Conservation (phyloP, 1,284 basidiomycete genomes). For the Tremellales sp. region DNA sequence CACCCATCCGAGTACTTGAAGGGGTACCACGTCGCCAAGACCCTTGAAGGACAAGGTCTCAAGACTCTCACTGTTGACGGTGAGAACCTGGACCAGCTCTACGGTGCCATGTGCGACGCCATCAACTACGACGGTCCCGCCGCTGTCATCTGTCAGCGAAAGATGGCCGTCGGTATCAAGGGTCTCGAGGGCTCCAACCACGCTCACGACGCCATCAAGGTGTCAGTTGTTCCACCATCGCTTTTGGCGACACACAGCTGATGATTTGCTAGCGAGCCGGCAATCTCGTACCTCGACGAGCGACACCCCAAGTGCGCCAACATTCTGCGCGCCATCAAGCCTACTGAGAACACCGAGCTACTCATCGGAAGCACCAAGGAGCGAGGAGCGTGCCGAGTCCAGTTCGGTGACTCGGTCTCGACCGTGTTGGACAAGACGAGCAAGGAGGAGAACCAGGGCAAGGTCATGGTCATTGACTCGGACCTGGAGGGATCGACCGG, state of each 20-base stretch:
- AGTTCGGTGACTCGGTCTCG: constrained; percentile 78
- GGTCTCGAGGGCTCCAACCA: constrained; percentile 72
- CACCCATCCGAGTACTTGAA: constrained; percentile 78
- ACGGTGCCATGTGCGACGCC: constrained; percentile 59
- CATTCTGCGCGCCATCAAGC: constrained; percentile 65
- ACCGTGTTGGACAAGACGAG: constrained; percentile 65
- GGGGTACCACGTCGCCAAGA: constrained; percentile 66
- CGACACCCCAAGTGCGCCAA: constrained; percentile 57
- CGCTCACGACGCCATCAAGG: constrained; percentile 70
- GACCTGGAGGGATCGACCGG: constrained; percentile 83
- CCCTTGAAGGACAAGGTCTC: constrained; percentile 68
- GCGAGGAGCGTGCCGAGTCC: constrained; percentile 68
- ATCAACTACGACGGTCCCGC: constrained; percentile 66
- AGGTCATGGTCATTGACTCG: constrained; percentile 80
- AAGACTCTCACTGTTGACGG: constrained; percentile 51
- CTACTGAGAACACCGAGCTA: constrained; percentile 56
- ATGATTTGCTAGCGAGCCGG: constrained; percentile 60
- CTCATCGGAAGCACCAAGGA: constrained; percentile 68
- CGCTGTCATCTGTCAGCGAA: constrained; percentile 69
- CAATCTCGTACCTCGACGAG: constrained; percentile 64
- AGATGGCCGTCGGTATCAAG: constrained; percentile 73
- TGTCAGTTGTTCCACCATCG: constrained; percentile 8
- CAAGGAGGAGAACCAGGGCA: constrained; percentile 70
- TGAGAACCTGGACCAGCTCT: constrained; percentile 71
- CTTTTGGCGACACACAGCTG: neutral